Evolutionary conservation across 2,329 filamentous ascomycete genomes (phyloP).

Genomic region (Arthroderma sp.): DNA sequence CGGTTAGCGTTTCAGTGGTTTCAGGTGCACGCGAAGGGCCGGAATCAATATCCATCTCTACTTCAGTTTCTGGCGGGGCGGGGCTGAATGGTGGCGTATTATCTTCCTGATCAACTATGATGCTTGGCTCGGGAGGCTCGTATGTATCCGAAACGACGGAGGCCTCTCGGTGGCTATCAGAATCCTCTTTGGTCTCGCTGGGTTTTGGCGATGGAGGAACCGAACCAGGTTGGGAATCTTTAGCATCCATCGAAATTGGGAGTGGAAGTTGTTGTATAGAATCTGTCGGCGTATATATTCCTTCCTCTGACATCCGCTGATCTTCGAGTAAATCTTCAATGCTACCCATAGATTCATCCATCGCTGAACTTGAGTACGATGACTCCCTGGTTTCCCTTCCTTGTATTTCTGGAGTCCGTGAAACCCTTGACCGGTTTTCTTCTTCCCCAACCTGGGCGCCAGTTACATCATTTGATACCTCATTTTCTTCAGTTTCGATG

Average conservation of each 20-base stretch:
- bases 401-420: no score
- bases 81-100: constrained; percentile 33
- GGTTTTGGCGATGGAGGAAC: not conserved
- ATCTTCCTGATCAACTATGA: constrained; percentile 15
- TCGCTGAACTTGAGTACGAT: constrained; percentile 21
- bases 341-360: constrained; percentile 27
- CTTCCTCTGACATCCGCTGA: not conserved
- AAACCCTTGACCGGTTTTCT: no score
- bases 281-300: not conserved
- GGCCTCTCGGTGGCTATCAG: constrained; percentile 16
- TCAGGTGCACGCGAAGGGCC: constrained; percentile 14
- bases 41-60: constrained; percentile 13
- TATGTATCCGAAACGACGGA: constrained; percentile 38
- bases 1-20: constrained; percentile 21
- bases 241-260: not conserved
- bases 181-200: constrained; percentile 5
- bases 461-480: no score
- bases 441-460: no score
- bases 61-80: constrained; percentile 22
- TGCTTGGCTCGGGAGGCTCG: constrained; percentile 39
- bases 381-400: constrained; percentile 7
- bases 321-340: constrained; percentile 3
- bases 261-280: not conserved
- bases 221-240: not conserved
- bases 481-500: no score